Base-by-base conservation (phyloP, 208 protist species). In the Herpetomonas tarakana region DNA sequence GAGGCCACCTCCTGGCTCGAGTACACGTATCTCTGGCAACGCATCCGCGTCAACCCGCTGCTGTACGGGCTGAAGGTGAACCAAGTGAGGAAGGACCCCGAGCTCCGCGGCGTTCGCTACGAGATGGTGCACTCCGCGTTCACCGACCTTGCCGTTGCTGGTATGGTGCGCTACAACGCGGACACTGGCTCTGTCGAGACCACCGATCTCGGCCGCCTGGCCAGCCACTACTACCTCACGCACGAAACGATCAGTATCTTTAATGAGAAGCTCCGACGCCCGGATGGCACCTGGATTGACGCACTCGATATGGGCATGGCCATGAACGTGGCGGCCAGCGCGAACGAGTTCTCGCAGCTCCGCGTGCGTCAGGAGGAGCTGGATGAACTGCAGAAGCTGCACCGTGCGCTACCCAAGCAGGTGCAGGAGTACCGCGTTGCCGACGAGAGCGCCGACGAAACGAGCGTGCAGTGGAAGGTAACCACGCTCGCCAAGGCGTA, bases 11-110 rank as follows among this genome's bases (percentile, higher is more conserved):
- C 69, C 45, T 99, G 98, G 98, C 69, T 99, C 18, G 83, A 93
- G 68, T 99, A 99, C 78, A 99, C 98, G 6, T 99, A 99, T 72
- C 73, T 99, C 50, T 99, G 92, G 86, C 92, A 99, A 46, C 89
- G 98, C 51, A 98, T 99, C 78, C 77, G 89, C 16, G 76, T 93
- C 22, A 99, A 99, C 70, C 98, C 98, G 41, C 65, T 98, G 3
- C 70, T 82, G 19, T 99, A 99, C 79, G 98, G 98, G 26, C 69
- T 99, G 16, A 86, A 89, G 25, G 63, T 84, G n/a, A 90, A 93
- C 26, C 85, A 98, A 30, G 65, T 97, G 4, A 83, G 96, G 30
- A 65, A 74, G 11, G 98, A 99, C 64, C 89, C 90, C 14, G 63
- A 93, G 52, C 78, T 98, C 11, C 84, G 91, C 44, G 68, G 65